Evolutionary conservation across 305 asterid genomes (phyloP).

Genomic region (Salvia sclarea): DNA sequence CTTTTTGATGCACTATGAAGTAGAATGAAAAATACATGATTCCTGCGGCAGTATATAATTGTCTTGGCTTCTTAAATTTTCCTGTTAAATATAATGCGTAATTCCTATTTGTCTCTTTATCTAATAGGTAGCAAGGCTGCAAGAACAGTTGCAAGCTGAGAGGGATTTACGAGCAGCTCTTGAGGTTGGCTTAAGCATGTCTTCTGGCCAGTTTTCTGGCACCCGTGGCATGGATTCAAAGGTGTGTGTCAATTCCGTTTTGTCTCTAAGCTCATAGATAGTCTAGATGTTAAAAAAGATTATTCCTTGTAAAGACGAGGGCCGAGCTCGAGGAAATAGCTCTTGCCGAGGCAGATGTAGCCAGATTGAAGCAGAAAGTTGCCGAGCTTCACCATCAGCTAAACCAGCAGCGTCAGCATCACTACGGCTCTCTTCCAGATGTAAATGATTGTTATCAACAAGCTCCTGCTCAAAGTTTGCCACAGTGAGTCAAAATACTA

Average conservation of each 20-base stretch:
- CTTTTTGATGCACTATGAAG: slow-evolving; percentile 5
- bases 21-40: neutral
- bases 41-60: neutral
- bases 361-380: slow-evolving; percentile 89
- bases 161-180: slow-evolving; percentile 94
- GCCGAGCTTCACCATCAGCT: slow-evolving; percentile 94
- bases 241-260: slow-evolving; percentile 46
- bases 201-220: slow-evolving; percentile 82
- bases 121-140: slow-evolving; percentile 82
- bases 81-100: neutral
- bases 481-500: slow-evolving; percentile 55
- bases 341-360: slow-evolving; percentile 98
- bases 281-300: slow-evolving; percentile 32
- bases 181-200: slow-evolving; percentile 97
- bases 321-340: slow-evolving; percentile 99
- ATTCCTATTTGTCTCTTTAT: slow-evolving; percentile 10
- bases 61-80: neutral
- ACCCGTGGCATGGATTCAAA: slow-evolving; percentile 92
- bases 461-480: slow-evolving; percentile 55
- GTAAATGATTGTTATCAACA: slow-evolving; percentile 64
- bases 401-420: slow-evolving; percentile 95
- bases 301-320: slow-evolving; percentile 62
- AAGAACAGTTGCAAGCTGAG: slow-evolving; percentile 99
- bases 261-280: slow-evolving; percentile 26
- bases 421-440: slow-evolving; percentile 73